Percentiles rank a stretch among this genome's conserved stretches.
These are phyloP conservation scores for Trichoderma afroharzianum DNA, from an alignment of 2,329 filamentous ascomycete genomes.

Conservation along the genomic window DNA sequence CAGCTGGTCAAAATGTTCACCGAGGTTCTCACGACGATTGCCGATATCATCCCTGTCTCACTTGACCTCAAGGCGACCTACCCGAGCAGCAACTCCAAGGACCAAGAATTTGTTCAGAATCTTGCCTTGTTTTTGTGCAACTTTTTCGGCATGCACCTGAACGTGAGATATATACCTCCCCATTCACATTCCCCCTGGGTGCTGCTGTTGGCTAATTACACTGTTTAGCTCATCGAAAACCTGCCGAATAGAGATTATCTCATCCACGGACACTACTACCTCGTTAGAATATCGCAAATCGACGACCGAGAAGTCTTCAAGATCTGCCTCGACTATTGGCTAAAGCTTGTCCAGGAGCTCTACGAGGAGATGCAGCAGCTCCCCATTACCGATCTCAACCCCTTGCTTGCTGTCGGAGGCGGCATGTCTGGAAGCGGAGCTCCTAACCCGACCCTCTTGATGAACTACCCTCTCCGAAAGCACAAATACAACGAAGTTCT, in stretches of 20 bases:
- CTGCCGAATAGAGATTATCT: conserved; percentile 93
- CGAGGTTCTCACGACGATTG: conserved; percentile 87
- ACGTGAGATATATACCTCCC: conserved; percentile 46
- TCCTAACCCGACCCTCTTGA: conserved; percentile 77
- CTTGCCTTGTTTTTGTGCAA: conserved; percentile 93
- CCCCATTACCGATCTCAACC: conserved; percentile 89
- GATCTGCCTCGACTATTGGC: conserved; percentile 98
- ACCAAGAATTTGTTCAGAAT: conserved; percentile 98
- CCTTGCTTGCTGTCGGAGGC: conserved; percentile 73
- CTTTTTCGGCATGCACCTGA: conserved; percentile 91
- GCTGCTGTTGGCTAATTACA: neutral
- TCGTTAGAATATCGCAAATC: conserved; percentile 97
- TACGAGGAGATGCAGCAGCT: conserved; percentile 99
- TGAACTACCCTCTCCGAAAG: conserved; percentile 90
- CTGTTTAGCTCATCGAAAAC: conserved; percentile 77
- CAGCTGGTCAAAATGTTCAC: conserved; percentile 98
- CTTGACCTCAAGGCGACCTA: conserved; percentile 91
- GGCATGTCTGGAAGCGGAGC: conserved; percentile 75
- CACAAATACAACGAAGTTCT: conserved; percentile 96
- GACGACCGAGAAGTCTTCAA: conserved; percentile 99
- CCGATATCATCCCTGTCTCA: conserved; percentile 82
- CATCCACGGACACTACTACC: conserved; percentile 93
- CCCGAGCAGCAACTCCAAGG: conserved; percentile 81
- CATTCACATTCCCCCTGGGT: neutral
- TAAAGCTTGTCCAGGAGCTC: conserved; percentile 93